These are phyloP conservation scores for Sapria himalayana DNA, from an alignment of 345 rosid genomes.

Conservation along the genomic window DNA sequence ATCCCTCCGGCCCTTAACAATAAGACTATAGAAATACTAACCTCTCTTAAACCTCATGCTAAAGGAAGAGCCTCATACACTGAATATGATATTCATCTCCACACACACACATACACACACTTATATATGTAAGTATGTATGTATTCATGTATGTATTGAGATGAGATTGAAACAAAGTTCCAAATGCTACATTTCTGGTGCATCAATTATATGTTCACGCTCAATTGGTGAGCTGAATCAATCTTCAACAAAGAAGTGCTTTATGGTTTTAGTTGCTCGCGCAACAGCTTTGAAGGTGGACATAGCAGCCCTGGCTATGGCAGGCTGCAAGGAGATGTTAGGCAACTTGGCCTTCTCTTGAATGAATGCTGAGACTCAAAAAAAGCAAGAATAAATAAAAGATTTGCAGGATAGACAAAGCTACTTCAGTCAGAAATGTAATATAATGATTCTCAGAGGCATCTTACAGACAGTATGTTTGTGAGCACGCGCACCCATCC, in stretches of 20 bases:
- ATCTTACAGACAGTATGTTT: conserved; percentile 64
- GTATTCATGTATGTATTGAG: conserved; percentile 1
- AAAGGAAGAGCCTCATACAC: too few relatives aligned
- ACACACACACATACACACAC: too few relatives aligned
- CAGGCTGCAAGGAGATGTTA: conserved; percentile 53
- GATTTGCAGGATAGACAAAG: not conserved
- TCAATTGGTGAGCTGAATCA: conserved; percentile 17
- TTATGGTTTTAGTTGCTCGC: conserved; percentile 50
- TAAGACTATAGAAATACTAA: too few relatives aligned
- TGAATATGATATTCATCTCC: too few relatives aligned
- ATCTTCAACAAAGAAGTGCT: too few relatives aligned
- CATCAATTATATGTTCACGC: conserved; percentile 15
- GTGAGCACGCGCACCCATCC: conserved; percentile 61
- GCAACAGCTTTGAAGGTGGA: conserved; percentile 67
- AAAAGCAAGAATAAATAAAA: not conserved
- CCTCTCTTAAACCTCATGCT: too few relatives aligned
- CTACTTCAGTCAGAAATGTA: too few relatives aligned
- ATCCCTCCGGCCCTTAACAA: too few relatives aligned
- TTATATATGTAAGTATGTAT: too few relatives aligned
- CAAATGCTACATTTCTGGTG: conserved; percentile 22
- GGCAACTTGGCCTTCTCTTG: conserved; percentile 83
- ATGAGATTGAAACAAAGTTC: too few relatives aligned
- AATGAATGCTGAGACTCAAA: conserved; percentile 46
- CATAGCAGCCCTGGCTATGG: conserved; percentile 58
- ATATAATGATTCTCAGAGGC: not conserved